phyloP scores from a whole-genome alignment of 1,284 basidiomycete genomes.

The Austroboletus novae-zelandiae region DNA sequence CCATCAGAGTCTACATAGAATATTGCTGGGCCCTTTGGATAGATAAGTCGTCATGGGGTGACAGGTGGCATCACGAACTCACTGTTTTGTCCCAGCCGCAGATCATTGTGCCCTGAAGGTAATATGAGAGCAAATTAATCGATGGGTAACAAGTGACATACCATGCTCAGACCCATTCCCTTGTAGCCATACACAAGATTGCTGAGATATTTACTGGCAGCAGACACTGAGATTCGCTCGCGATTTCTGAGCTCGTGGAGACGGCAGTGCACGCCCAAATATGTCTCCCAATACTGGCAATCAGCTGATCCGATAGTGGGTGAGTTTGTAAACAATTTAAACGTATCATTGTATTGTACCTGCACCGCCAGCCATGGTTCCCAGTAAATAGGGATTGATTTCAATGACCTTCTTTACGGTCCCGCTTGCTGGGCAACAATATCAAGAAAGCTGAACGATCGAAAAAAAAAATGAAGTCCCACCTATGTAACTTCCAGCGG shows the following conservation, averaged over 20 bases:
- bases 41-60: conserved; percentile 2
- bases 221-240: conserved; percentile 97
- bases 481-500: conserved; percentile 97
- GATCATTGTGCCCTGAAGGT: conserved; percentile 92
- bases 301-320: conserved; percentile 54
- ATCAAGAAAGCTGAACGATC: conserved; percentile 3
- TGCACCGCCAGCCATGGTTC: conserved; percentile 99
- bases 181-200: conserved; percentile 99
- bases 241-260: conserved; percentile 96
- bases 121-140: conserved; percentile 2
- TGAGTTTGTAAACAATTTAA: conserved; percentile 9
- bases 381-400: conserved; percentile 97
- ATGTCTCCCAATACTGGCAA: conserved; percentile 98
- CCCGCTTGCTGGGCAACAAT: conserved; percentile 66
- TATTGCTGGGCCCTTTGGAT: conserved; percentile 80
- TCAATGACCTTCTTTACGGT: conserved; percentile 99
- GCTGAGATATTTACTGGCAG: conserved; percentile 95
- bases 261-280: conserved; percentile 97
- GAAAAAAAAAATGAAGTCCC: conserved; percentile 28
- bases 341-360: conserved; percentile 47
- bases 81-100: conserved; percentile 99
- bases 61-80: conserved; percentile 27
- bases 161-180: conserved; percentile 99
- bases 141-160: conserved; percentile 34
- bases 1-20: conserved; percentile 99